These are phyloP conservation scores for Ustilago esculenta DNA, from an alignment of 1,284 basidiomycete genomes.

Conservation along the genomic window DNA sequence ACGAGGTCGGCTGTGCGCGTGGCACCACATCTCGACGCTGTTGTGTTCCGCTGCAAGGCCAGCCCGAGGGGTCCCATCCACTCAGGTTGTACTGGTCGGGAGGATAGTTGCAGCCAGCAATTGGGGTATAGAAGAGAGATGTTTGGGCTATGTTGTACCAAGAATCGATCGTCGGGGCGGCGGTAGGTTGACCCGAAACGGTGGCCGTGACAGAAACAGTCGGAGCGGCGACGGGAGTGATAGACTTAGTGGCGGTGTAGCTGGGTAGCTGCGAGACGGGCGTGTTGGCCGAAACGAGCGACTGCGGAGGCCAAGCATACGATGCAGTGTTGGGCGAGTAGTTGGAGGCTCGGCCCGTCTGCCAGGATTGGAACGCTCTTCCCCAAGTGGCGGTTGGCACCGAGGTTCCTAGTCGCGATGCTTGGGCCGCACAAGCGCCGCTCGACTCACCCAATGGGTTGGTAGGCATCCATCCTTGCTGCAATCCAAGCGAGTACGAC, in stretches of 20 bases:
- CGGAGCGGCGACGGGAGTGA: conserved; percentile 28
- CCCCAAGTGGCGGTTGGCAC: conserved; percentile 36
- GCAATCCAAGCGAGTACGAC: conserved; percentile 63
- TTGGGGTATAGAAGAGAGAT: conserved; percentile 34
- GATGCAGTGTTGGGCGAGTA: conserved; percentile 32
- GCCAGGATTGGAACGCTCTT: conserved; percentile 38
- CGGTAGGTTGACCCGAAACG: conserved; percentile 22
- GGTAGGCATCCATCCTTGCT: conserved; percentile 61
- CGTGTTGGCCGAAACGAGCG: conserved; percentile 29
- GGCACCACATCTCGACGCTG: conserved; percentile 7
- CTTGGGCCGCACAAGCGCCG: conserved; percentile 36
- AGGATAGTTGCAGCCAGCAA: conserved; percentile 50
- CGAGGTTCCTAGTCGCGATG: conserved; percentile 8
- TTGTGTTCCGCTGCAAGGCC: conserved; percentile 41
- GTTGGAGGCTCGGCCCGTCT: conserved; percentile 44
- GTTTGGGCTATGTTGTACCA: conserved; percentile 34
- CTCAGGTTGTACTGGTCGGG: conserved; percentile 36
- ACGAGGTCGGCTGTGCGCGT: conserved; percentile 7
- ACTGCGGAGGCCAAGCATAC: conserved; percentile 47
- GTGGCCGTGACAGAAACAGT: conserved; percentile 36
- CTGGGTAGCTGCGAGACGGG: conserved; percentile 37
- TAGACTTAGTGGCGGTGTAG: conserved; percentile 46
- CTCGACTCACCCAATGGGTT: conserved; percentile 34
- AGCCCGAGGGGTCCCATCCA: conserved; percentile 25
- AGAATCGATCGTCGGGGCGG: conserved; percentile 31